Conservation (phyloP, 495 filamentous ascomycete genomes). For the Penicillium ochrochloron region DNA sequence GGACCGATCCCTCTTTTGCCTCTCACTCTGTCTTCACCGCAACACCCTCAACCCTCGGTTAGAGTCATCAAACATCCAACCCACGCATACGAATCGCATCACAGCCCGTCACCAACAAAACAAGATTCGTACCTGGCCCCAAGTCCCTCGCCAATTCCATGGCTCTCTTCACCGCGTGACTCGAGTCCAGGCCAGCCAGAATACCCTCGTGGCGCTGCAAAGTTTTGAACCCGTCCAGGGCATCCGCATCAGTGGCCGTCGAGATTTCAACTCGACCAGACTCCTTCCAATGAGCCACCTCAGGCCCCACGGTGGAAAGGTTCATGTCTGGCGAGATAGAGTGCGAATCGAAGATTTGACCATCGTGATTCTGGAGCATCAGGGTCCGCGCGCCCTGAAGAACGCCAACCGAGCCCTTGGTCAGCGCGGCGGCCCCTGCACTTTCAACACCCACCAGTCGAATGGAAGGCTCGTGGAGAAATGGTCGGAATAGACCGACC, state of each 20-base stretch:
- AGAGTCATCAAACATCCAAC: conserved; percentile 20
- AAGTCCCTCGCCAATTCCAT: conserved; percentile 35
- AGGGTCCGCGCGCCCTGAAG: conserved; percentile 40
- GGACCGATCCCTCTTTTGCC: neutral
- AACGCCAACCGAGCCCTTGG: conserved; percentile 35
- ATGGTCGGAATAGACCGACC: conserved; percentile 38
- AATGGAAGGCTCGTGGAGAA: conserved; percentile 25
- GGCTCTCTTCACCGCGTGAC: conserved; percentile 36
- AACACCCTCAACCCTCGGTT: neutral
- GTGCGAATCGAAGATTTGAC: conserved; percentile 37
- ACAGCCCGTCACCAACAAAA: conserved; percentile 41
- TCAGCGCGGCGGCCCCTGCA: conserved; percentile 32
- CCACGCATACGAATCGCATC: conserved; percentile 25
- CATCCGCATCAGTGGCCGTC: conserved; percentile 38
- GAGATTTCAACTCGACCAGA: conserved; percentile 35
- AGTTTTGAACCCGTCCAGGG: conserved; percentile 39
- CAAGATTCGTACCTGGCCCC: conserved; percentile 39
- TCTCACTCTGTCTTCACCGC: neutral
- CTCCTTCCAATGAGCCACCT: conserved; percentile 42
- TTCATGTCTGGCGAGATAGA: conserved; percentile 44
- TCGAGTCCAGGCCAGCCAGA: conserved; percentile 37
- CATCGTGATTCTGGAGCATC: conserved; percentile 38
- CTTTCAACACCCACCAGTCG: conserved; percentile 38
- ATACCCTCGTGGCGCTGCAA: conserved; percentile 39
- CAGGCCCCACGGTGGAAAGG: conserved; percentile 39